These are phyloP conservation scores for Xerophyta viscosa DNA, from an alignment of 106 monocot species.

Conservation along the genomic window DNA sequence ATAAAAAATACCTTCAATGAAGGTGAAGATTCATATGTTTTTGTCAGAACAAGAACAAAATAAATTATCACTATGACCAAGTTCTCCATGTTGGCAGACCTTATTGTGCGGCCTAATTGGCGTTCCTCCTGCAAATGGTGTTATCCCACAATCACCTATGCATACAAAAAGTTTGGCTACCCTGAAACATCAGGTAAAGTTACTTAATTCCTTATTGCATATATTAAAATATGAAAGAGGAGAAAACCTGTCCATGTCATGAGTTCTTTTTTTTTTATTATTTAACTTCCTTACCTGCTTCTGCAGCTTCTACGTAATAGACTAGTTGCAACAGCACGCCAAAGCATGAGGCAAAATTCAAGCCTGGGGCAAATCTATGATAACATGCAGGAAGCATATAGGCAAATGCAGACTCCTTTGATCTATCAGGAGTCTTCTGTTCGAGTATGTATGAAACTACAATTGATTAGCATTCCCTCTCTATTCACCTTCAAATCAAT, in stretches of 20 bases:
- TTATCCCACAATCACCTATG: conserved; percentile 90
- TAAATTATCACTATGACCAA: no score
- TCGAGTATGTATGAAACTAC: conserved; percentile 18
- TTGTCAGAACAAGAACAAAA: neutral
- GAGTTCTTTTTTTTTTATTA: neutral
- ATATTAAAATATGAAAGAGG: no score
- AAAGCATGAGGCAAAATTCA: conserved; percentile 63
- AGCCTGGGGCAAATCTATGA: conserved; percentile 70
- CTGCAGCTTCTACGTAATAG: conserved; percentile 54
- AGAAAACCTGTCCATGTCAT: neutral
- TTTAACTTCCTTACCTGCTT: neutral
- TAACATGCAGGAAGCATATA: conserved; percentile 78
- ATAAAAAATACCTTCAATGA: neutral
- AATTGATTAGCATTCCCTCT: neutral
- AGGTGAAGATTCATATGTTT: neutral
- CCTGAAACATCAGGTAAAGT: conserved; percentile 70
- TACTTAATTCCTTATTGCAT: conserved; percentile 4
- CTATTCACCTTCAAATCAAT: no score
- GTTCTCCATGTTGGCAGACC: conserved; percentile 30
- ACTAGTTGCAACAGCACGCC: conserved; percentile 48
- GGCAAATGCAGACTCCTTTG: conserved; percentile 77
- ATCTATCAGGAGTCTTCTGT: conserved; percentile 49
- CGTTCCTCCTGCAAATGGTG: conserved; percentile 79
- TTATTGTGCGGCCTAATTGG: conserved; percentile 77
- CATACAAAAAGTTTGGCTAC: conserved; percentile 83